Conservation (phyloP, 352 stramenopile genomes). For the Globisporangium perplexum region DNA sequence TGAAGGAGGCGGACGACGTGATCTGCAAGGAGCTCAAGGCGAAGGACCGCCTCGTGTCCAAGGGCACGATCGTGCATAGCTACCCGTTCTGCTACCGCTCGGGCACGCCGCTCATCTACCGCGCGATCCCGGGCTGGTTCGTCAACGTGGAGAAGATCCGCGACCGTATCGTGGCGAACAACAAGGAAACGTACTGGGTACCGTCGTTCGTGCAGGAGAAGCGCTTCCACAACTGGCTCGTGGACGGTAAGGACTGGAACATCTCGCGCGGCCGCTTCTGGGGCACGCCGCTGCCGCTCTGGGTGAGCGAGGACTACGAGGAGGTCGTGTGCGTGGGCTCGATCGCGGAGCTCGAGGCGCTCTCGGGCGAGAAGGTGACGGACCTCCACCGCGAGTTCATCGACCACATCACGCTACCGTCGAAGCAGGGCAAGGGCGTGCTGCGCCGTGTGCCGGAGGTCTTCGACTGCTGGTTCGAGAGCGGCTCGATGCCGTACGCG, state of each 20-base stretch:
- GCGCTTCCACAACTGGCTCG: constrained; percentile 99
- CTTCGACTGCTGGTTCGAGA: constrained; percentile 99
- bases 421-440: constrained; percentile 86
- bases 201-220: constrained; percentile 96
- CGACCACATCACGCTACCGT: constrained; percentile 97
- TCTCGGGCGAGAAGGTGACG: constrained; percentile 89
- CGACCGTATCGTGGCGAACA: constrained; percentile 91
- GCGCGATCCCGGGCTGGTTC: constrained; percentile 98
- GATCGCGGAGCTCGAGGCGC: constrained; percentile 94
- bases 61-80: constrained; percentile 96
- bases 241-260: constrained; percentile 98
- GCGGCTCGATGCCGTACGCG: constrained; percentile 98
- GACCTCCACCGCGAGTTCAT: constrained; percentile 99
- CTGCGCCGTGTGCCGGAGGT: constrained; percentile 88
- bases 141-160: constrained; percentile 98
- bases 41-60: constrained; percentile 93
- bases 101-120: constrained; percentile 99
- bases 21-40: constrained; percentile 96
- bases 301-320: constrained; percentile 96
- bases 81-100: constrained; percentile 99
- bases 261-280: constrained; percentile 98
- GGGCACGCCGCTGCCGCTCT: constrained; percentile 98
- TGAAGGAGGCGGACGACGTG: constrained; percentile 98
- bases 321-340: constrained; percentile 97
- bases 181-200: constrained; percentile 84